Base-by-base conservation (phyloP, 2,329 filamentous ascomycete species). In the Apiospora aurea region DNA sequence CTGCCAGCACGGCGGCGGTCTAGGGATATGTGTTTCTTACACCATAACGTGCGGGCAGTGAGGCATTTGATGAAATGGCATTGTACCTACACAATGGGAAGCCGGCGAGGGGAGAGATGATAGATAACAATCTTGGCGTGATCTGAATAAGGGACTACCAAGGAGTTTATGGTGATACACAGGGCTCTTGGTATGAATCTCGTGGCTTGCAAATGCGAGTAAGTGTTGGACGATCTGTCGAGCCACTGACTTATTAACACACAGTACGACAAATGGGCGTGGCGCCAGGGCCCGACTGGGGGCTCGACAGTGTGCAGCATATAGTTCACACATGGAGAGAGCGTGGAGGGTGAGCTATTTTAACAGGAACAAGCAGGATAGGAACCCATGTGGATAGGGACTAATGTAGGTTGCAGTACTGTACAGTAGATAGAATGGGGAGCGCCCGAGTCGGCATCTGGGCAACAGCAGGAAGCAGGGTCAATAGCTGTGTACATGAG, bases 191-290 rank as follows among this genome's bases (percentile, higher is more conserved):
- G 57, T 38, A 64, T 38, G 57, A 64, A 64, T 41, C 57, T 64
- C 57, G 26, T 68, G 67, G 46, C 43, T 46, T 47, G 67, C 67
- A 46, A 68, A 46, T 68, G 67, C 67, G 67, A 68, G 67, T 68
- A 68, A 47, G 67, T 46, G 41, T 2, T 46, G 34, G 67, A 24
- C 67, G 29, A 49, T 46, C 43, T 46, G 11, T 68, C 43, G 43
- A 68, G 34, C 67, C 67, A 68, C 67, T 46, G 67, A 49, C 46
- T 49, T 46, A 46, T 49, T 34, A 18, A 46, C 43, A 41, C 38
- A 64, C 57, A 64, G 57, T 64, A 41, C 57, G 57, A 38, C 29
- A 64, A 64, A 41, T 41, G 8, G 57, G 34, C 57, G 29, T 64
- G 21, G 34, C 57, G n/a, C 57, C 34, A 41, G 38, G 57, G 24